Percentiles rank a stretch among this genome's conserved stretches.
These are phyloP conservation scores for Psidium guajava DNA, from an alignment of 345 rosid genomes.

Conservation along the genomic window DNA sequence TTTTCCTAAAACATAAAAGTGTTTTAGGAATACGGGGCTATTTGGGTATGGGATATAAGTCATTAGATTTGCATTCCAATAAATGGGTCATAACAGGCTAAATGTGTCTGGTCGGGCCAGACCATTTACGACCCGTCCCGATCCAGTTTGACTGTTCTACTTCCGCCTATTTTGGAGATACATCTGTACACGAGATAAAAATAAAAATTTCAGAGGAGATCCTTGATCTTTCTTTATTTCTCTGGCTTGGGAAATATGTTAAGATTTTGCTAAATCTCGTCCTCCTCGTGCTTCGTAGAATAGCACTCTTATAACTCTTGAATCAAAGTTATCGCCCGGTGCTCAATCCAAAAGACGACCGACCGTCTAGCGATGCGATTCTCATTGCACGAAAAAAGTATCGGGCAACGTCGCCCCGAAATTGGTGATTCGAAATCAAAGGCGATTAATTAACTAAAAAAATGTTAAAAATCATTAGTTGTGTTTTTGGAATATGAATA, in stretches of 20 bases:
- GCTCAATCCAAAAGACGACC: not conserved
- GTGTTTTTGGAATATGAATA: not conserved
- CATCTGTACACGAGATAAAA: not conserved
- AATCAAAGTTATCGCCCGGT: not conserved
- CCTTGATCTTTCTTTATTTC: not conserved
- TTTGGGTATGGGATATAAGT: too few relatives aligned
- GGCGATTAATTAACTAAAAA: not conserved
- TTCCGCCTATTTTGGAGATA: not conserved
- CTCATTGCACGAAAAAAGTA: not conserved
- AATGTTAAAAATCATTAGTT: not conserved
- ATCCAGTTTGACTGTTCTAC: not conserved
- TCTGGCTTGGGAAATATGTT: not conserved
- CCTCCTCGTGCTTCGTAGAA: not conserved
- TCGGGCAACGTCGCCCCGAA: not conserved
- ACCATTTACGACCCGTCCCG: too few relatives aligned
- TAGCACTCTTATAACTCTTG: not conserved
- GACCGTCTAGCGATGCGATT: not conserved
- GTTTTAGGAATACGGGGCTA: too few relatives aligned
- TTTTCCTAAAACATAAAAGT: too few relatives aligned
- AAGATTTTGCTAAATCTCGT: not conserved
- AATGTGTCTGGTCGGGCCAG: too few relatives aligned
- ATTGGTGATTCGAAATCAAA: not conserved
- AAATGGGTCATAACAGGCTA: too few relatives aligned
- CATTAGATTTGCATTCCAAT: too few relatives aligned
- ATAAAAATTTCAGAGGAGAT: not conserved